These are phyloP conservation scores for Podospora conica DNA, from an alignment of 495 filamentous ascomycete species.

Conservation along the genomic window DNA sequence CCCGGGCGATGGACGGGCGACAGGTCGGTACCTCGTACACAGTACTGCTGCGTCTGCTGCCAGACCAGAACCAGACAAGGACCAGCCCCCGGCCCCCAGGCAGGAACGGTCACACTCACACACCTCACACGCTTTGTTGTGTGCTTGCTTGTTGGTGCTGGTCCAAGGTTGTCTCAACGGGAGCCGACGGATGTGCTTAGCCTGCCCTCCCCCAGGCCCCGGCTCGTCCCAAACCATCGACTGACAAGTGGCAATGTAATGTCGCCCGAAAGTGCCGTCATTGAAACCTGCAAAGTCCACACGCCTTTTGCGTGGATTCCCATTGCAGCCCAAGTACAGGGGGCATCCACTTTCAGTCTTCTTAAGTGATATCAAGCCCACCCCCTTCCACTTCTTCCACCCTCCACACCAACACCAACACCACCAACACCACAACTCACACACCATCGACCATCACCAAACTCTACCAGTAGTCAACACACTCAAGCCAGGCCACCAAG, in stretches of 20 bases:
- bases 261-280: constrained; percentile 31
- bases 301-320: constrained; percentile 25
- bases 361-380: constrained; percentile 16
- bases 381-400: constrained; percentile 9
- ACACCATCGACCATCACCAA: neutral
- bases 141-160: constrained; percentile 15
- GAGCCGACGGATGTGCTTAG: constrained; percentile 29
- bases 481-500: constrained; percentile 4
- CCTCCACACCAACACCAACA: constrained; percentile 4
- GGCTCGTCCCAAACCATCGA: constrained; percentile 29
- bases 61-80: neutral
- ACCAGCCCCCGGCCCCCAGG: constrained; percentile 10
- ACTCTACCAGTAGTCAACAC: neutral
- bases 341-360: constrained; percentile 11
- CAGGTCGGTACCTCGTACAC: no score
- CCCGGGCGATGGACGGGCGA: neutral
- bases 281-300: constrained; percentile 22
- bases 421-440: neutral
- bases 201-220: constrained; percentile 17
- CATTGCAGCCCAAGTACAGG: constrained; percentile 33
- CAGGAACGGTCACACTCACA: constrained; percentile 25
- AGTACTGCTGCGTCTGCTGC: neutral
- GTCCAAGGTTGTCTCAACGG: constrained; percentile 19
- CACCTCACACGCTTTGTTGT: constrained; percentile 2
- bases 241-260: constrained; percentile 40